Percentiles rank a stretch among this genome's conserved stretches.
Conservation (phyloP, 2,329 filamentous ascomycete genomes). For the Venturia oleaginea region DNA sequence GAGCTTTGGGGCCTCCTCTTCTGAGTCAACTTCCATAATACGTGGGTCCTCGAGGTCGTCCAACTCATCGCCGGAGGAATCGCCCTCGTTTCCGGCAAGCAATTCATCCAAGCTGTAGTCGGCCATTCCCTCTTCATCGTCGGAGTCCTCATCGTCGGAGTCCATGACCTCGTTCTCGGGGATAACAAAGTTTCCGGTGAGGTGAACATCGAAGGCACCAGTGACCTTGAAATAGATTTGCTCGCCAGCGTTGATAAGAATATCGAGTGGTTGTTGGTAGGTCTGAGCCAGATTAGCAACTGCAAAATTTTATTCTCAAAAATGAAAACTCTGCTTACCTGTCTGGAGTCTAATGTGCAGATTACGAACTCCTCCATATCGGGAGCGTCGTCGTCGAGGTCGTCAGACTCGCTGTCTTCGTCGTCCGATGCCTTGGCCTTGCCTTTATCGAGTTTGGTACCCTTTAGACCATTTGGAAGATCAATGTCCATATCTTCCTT, state of each 20-base stretch:
- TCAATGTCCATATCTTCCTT: constrained; percentile 69
- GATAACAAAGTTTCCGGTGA: constrained; percentile 94
- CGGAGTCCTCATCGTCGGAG: constrained; percentile 53
- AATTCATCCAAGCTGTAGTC: constrained; percentile 71
- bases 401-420: constrained; percentile 60
- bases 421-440: constrained; percentile 61
- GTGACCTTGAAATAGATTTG: constrained; percentile 84
- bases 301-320: background rate
- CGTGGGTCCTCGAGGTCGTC: constrained; percentile 66
- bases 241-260: constrained; percentile 83
- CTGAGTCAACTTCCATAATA: constrained; percentile 72
- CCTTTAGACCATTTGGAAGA: constrained; percentile 44
- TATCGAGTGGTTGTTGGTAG: constrained; percentile 91
- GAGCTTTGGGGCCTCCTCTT: constrained; percentile 60
- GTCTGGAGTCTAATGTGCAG: constrained; percentile 89
- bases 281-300: constrained; percentile 47
- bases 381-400: constrained; percentile 40
- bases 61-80: constrained; percentile 39
- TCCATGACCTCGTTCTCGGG: constrained; percentile 49
- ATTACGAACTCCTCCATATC: constrained; percentile 65
- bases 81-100: constrained; percentile 46
- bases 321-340: constrained; percentile 48
- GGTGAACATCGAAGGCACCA: constrained; percentile 81
- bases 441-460: constrained; percentile 36
- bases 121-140: constrained; percentile 44